A percentile compares a stretch with the other conserved stretches of the same genome.
These are phyloP conservation scores for Simmondsia chinensis DNA, from an alignment of 148 eudicot species.

Conservation along the genomic window DNA sequence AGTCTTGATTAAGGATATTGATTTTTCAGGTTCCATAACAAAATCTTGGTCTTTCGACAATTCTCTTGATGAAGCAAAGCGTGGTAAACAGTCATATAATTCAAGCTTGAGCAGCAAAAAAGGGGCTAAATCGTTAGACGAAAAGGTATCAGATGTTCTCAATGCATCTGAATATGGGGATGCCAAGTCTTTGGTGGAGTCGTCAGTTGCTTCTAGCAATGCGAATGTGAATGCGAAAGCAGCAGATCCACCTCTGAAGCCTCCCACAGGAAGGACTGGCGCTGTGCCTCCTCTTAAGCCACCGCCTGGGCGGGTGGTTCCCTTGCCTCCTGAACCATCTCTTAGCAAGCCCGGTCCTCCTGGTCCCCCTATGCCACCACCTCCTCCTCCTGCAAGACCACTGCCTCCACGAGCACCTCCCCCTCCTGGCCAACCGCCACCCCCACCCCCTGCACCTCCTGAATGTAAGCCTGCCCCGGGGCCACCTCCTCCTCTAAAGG, in stretches of 20 bases:
- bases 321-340: conserved; percentile 32
- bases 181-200: conserved; percentile 2
- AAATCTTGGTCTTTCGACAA: conserved; percentile 29
- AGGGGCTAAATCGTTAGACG: conserved; percentile 16
- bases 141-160: conserved; percentile 5
- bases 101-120: conserved; percentile 17
- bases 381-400: conserved; percentile 14
- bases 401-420: conserved; percentile 21
- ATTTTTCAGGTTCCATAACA: conserved; percentile 45
- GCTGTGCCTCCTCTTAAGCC: conserved; percentile 34
- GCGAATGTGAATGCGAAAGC: too few relatives aligned
- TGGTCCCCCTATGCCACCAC: too few relatives aligned
- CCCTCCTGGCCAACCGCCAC: conserved; percentile 51
- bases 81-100: conserved; percentile 27
- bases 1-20: conserved; percentile 17
- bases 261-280: conserved; percentile 50
- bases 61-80: conserved; percentile 24
- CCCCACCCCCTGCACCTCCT: conserved; percentile 39
- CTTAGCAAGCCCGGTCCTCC: conserved; percentile 15
- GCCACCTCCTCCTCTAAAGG: too few relatives aligned
- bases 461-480: too few relatives aligned
- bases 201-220: conserved; percentile 11
- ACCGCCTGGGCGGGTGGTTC: conserved; percentile 34
- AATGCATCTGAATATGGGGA: conserved; percentile 5
- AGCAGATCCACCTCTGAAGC: conserved; percentile 31